Evolutionary conservation across 2,329 filamentous ascomycete genomes (phyloP).

Genomic region (Fusarium pseudoanthophilum): DNA sequence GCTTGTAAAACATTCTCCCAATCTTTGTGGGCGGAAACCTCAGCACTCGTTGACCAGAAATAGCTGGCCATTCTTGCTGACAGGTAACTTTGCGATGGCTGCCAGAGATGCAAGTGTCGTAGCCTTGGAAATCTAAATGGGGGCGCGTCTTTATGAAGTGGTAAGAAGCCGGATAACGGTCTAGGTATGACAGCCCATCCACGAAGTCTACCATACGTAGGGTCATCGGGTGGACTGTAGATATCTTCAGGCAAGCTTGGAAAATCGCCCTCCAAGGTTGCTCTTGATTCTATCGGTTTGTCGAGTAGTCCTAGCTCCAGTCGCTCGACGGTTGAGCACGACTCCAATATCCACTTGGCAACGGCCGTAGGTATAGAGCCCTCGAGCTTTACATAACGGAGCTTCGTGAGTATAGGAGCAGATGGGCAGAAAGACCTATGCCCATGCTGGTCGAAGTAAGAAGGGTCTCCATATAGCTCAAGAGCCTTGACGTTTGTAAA

Average conservation of each 20-base stretch:
- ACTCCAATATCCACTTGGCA: neutral
- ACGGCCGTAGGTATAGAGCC: neutral
- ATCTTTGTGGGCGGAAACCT: neutral
- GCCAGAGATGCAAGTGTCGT: neutral
- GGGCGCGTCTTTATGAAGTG: neutral
- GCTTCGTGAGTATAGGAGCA: neutral
- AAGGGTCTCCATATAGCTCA: neutral
- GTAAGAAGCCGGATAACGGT: neutral
- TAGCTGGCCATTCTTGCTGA: neutral
- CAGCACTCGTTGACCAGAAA: neutral
- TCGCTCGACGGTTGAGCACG: neutral
- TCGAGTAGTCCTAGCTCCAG: neutral
- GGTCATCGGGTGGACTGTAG: neutral
- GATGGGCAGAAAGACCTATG: neutral
- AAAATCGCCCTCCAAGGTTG: neutral
- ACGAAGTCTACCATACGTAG: neutral
- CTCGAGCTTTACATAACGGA: neutral
- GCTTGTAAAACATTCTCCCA: neutral
- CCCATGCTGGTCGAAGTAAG: too few relatives aligned
- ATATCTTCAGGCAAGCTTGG: neutral
- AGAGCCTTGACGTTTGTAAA: neutral
- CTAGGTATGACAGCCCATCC: neutral
- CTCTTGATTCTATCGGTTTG: neutral
- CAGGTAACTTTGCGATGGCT: neutral
- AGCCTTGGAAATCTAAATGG: neutral